Percentiles rank a stretch among this genome's conserved stretches.
Conservation (phyloP, 441 rosid species). For the Erodium moschatum region DNA sequence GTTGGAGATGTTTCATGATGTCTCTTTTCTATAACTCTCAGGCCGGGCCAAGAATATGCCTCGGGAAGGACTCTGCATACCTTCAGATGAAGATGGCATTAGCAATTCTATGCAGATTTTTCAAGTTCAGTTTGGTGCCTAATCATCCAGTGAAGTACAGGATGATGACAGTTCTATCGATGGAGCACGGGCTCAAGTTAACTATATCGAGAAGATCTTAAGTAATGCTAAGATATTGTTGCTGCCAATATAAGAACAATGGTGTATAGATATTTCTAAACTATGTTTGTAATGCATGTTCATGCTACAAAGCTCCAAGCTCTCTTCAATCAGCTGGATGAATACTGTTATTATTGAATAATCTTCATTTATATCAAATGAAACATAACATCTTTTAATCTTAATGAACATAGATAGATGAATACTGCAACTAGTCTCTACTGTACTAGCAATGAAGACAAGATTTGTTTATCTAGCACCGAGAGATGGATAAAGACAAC, state of each 20-base stretch:
- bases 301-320: too few relatives aligned
- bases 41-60: constrained; percentile 93
- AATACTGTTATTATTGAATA: not conserved
- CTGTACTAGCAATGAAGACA: too few relatives aligned
- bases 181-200: constrained; percentile 77
- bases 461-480: constrained; percentile 15
- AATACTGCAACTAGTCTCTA: not conserved
- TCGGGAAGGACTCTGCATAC: constrained; percentile 94
- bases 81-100: constrained; percentile 97
- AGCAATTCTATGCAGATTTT: constrained; percentile 71
- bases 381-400: not conserved
- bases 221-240: not conserved
- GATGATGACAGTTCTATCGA: constrained; percentile 86
- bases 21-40: constrained; percentile 21
- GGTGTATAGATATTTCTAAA: too few relatives aligned
- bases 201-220: constrained; percentile 40
- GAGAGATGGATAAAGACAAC: constrained; percentile 37
- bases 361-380: not conserved
- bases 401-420: not conserved
- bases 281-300: too few relatives aligned
- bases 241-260: not conserved
- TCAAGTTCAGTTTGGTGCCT: constrained; percentile 60
- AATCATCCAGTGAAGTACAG: constrained; percentile 77
- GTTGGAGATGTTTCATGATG: not conserved
- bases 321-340: too few relatives aligned